Evolutionary conservation across 257 asterid genomes (phyloP), one percentile per base, ranked within the genome.

Genomic region (Penstemon barbatus): DNA sequence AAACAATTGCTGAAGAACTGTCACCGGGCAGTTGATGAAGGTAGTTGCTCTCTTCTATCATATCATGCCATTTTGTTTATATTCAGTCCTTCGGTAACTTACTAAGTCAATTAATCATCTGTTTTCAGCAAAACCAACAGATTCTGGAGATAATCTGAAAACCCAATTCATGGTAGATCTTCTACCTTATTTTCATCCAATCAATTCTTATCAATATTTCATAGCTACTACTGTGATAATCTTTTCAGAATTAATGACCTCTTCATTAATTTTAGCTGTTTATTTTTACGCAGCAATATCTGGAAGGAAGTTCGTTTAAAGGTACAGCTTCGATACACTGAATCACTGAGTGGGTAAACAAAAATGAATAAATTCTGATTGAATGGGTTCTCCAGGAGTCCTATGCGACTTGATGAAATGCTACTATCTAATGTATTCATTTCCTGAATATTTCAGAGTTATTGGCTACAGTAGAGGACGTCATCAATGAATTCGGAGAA

Each of bases 221-320:
- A 18, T 40, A 41, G 41, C 51, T 38, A 68, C 3, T 59, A 71
- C 39, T 67, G 39, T 39, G 66, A 60, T 11, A 45, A 70, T 52
- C 15, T 64, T 25, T 52, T 33, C 13, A 19, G 12, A 48, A 8
- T 40, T 2, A 38, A 10, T 52, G 37, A 54, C 37, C 39, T 52
- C 64, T 42, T 63, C 66, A 52, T 42, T 63, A 72, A 58, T 51
- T 61, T 61, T 37, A 15, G n/a, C 48, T 40, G 56, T 50, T 69
- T 37, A 25, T 46, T 69, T 64, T 75, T 33, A 75, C 80, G 84
- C 96, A 89, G 98, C 83, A 57, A 78, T 87, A 81, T 70, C 86
- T 92, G 49, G 85, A 83, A 76, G 87, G 80, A 79, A 79, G 89
- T 77, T 80, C 96, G 45, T 86, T 92, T 61, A 78, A 80, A 80